Evolutionary conservation across 306 rosid species (phyloP), one percentile per base, ranked within the genome.

Genomic region (Citrullus mucosospermus): DNA sequence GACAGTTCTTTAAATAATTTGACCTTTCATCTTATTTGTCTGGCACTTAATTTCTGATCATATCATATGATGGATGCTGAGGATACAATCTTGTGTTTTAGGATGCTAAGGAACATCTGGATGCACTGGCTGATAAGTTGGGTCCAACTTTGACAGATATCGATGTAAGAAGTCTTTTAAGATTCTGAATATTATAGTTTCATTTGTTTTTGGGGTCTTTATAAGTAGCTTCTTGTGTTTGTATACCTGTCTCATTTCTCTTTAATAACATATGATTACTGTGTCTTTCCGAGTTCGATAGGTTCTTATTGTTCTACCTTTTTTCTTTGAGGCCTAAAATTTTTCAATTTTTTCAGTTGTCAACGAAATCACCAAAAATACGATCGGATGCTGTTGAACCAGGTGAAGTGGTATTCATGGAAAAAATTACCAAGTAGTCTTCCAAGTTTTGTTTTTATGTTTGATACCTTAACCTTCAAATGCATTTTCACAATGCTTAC

Each of bases 51-150:
- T 25, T 71, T 71, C 58, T 71, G 41, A 54, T 75, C 48, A 53
- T 51, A 55, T 80, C 73, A 34, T 83, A 63, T 77, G 69, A 57
- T 78, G 81, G 75, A 81, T 82, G 80, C 81, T 87, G 71, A 82
- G 78, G 79, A 46, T 81, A 53, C 67, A 22, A 36, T 28, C 85
- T 59, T 86, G 51, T 78, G 83, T 90, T 85, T 83, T 87, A 94
- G 98, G 98, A 94, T 81, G 98, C 97, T 61, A 94, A 92, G 89
- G 98, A 92, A 84, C 97, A 94, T 85, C 93, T 94, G 79, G 86
- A 89, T 84, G 98, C 98, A 53, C 81, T 94, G 78, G 98, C 97
- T 75, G 98, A 92, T 84, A 94, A 92, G 95, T 84, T 94, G 89
- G 97, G 95, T 81, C 82, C 92, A 55, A 92, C 98, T 39, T 84